These are phyloP conservation scores for Pogostemon cablin DNA, from an alignment of 257 asterid species.

Conservation along the genomic window DNA sequence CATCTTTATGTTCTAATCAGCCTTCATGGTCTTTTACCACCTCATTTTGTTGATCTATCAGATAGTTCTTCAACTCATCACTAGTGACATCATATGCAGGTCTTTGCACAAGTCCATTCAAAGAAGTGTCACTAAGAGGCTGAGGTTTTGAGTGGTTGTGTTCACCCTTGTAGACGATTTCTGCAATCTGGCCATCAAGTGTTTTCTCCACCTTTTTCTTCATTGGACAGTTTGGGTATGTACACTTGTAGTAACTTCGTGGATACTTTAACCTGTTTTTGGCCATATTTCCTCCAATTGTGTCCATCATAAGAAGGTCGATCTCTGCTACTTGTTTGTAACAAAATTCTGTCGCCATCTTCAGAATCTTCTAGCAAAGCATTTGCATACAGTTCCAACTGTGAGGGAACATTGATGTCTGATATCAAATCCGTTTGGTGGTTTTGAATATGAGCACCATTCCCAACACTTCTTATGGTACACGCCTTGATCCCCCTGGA, in stretches of 20 bases:
- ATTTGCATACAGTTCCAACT: slow-evolving; percentile 31
- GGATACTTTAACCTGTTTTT: slow-evolving; percentile 81
- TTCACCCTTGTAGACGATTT: slow-evolving; percentile 76
- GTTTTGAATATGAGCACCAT: slow-evolving; percentile 29
- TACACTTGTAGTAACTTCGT: slow-evolving; percentile 88
- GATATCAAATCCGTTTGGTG: slow-evolving; percentile 31
- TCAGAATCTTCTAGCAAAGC: slow-evolving; percentile 36
- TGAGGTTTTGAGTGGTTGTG: slow-evolving; percentile 71
- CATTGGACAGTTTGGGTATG: slow-evolving; percentile 76
- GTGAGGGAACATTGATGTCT: slow-evolving; percentile 26
- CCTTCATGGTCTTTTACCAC: slow-evolving; percentile 30
- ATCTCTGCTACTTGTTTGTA: slow-evolving; percentile 36
- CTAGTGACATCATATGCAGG: slow-evolving; percentile 25
- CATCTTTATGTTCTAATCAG: slow-evolving; percentile 33
- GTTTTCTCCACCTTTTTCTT: slow-evolving; percentile 76
- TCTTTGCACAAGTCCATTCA: slow-evolving; percentile 41
- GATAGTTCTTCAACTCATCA: slow-evolving; percentile 34
- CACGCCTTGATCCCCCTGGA: slow-evolving; percentile 40
- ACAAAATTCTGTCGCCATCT: slow-evolving; percentile 37
- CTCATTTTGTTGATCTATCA: slow-evolving; percentile 33
- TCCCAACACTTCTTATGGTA: slow-evolving; percentile 38
- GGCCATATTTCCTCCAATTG: slow-evolving; percentile 93
- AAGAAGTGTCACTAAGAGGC: slow-evolving; percentile 36
- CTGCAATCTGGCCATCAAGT: slow-evolving; percentile 62
- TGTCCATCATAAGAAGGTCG: slow-evolving; percentile 71